Conservation (phyloP, 139 green algal genomes). For the Chlorella sp. region DNA sequence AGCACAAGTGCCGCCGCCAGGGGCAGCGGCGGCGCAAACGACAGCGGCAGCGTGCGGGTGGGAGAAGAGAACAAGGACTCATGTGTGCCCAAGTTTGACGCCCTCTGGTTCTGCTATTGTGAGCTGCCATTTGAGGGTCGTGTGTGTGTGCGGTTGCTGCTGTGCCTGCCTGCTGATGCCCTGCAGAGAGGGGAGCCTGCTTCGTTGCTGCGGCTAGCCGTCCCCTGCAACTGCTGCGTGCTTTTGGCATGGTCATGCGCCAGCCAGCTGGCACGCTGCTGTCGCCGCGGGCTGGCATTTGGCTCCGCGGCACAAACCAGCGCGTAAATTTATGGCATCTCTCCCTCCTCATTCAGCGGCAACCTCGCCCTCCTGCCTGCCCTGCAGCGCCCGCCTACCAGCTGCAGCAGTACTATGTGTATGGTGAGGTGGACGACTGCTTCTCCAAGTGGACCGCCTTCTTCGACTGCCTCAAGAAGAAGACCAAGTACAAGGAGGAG, state of each 20-base stretch:
- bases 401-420: conserved; percentile 61
- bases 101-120: conserved; percentile 76
- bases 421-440: conserved; percentile 64
- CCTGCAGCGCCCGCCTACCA: conserved; percentile 64
- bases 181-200: too few species aligned
- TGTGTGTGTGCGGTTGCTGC: not conserved
- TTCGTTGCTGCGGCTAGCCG: too few species aligned
- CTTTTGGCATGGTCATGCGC: too few species aligned
- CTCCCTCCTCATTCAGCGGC: too few species aligned
- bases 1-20: too few species aligned
- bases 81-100: conserved; percentile 59
- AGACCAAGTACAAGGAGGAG: conserved; percentile 48
- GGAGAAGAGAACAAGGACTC: conserved; percentile 15
- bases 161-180: too few species aligned
- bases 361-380: not conserved
- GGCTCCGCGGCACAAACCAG: too few species aligned
- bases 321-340: too few species aligned
- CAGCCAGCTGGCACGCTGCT: too few species aligned
- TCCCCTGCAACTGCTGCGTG: too few species aligned
- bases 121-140: not conserved
- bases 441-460: conserved; percentile 51
- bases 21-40: not conserved
- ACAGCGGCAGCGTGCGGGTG: not conserved
- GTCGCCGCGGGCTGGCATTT: too few species aligned
- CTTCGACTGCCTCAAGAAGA: conserved; percentile 61